Evolutionary conservation across 768 basidiomycete species (phyloP), one percentile per base, ranked within the genome.

Genomic region (Ramaria rubella): DNA sequence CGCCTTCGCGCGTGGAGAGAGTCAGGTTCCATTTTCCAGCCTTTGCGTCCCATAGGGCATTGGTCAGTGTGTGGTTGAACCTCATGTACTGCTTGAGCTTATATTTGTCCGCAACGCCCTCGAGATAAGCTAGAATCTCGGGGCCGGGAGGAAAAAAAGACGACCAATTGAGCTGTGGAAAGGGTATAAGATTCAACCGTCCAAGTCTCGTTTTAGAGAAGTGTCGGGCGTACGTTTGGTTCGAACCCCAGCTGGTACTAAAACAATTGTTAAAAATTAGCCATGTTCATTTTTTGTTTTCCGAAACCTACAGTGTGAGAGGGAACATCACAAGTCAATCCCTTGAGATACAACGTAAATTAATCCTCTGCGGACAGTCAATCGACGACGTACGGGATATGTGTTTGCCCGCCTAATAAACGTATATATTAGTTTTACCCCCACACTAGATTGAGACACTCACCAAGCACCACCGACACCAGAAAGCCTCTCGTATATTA

Each of bases 231-330:
- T 59, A 75, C 79, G 59, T 83, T 80, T 14, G 73, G 69, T 55
- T 78, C 78, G 60, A 83, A 85, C 0, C 80, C 77, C 29, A 79
- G 70, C 65, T 84, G 81, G 61, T 82, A 82, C 81, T 84, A 52
- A 3, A 23, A 27, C 23, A 6, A 43, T 48, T 33, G 50, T 9
- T 19, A 12, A 29, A 43, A 38, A 29, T 43, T 23, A 24, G 52
- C 9, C n/a, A n/a, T n/a, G n/a, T n/a, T n/a, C n/a, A n/a, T n/a
- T n/a, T n/a, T n/a, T n/a, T n/a, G n/a, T n/a, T n/a, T 11, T 12
- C 8, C 23, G n/a, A 52, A 50, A 60, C 75, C 58, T 63, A 82
- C 81, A 38, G 72, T 73, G 57, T 81, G 80, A 1, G 81, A 73
- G 12, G 82, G 82, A 19, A 83, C 76, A 62, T 84, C 83, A 61